Conservation (phyloP, 176 grass and related monocot genomes). For the Chrysopogon serrulatus region DNA sequence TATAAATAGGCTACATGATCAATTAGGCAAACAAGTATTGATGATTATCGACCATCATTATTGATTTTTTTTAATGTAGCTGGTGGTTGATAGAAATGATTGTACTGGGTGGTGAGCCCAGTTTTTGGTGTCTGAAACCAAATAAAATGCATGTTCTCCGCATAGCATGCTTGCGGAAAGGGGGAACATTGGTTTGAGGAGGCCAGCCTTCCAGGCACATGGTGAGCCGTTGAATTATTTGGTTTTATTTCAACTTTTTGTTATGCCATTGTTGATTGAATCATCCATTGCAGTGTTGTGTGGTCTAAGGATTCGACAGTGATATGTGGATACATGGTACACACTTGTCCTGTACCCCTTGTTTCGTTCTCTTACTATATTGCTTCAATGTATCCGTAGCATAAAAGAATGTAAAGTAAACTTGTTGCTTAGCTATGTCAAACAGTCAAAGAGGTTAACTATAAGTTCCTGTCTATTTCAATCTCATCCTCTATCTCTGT, state of each 20-base stretch:
- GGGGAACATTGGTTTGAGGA: neutral
- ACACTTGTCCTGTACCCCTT: conserved; percentile 11
- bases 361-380: neutral
- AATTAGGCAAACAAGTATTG: neutral
- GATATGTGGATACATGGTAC: neutral
- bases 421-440: neutral
- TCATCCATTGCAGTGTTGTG: neutral
- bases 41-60: neutral
- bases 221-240: conserved; percentile 22
- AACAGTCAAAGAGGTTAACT: neutral
- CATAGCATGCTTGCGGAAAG: neutral
- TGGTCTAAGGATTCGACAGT: neutral
- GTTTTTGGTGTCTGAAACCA: neutral
- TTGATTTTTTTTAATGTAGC: neutral
- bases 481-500: neutral
- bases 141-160: neutral
- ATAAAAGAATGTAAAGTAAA: conserved; percentile 3
- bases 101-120: neutral
- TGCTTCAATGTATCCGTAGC: neutral
- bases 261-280: neutral
- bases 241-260: neutral
- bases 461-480: neutral
- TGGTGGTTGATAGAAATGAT: neutral
- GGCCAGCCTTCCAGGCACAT: neutral
- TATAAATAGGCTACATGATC: too few relatives aligned